Evolutionary conservation across 306 rosid genomes (phyloP).

Genomic region (Quercus robur): DNA sequence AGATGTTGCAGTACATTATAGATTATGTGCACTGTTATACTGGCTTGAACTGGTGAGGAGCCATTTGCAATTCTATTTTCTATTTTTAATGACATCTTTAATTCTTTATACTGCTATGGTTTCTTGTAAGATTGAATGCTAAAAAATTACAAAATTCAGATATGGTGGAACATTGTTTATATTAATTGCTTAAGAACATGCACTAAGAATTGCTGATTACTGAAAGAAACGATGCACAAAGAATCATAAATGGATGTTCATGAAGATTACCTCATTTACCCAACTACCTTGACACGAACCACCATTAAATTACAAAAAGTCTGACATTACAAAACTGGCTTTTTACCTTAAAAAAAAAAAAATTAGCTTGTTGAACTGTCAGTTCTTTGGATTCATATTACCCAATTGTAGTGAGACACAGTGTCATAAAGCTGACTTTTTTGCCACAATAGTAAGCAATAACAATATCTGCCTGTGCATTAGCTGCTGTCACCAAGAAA

Average conservation of each 20-base stretch:
- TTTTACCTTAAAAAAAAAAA: background rate
- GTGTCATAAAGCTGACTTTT: background rate
- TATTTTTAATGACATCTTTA: background rate
- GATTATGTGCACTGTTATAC: slow-evolving; percentile 63
- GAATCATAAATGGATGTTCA: background rate
- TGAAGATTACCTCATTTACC: background rate
- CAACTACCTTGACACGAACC: background rate
- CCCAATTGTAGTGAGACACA: background rate
- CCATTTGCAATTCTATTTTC: background rate
- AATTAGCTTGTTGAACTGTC: background rate
- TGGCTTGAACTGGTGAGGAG: slow-evolving; percentile 79
- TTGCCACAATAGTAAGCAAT: background rate
- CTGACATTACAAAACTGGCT: background rate
- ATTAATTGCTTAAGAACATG: background rate
- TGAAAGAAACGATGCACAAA: background rate
- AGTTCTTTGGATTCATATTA: background rate
- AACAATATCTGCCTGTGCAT: background rate
- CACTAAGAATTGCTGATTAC: background rate
- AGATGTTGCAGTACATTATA: slow-evolving; percentile 70
- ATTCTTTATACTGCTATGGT: background rate
- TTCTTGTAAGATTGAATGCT: background rate
- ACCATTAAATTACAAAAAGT: background rate
- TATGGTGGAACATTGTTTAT: background rate
- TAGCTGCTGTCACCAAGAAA: background rate
- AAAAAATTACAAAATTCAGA: background rate